Base-by-base conservation (phyloP, 1,139 yeast genomes). In the Kluyveromyces sp. region DNA sequence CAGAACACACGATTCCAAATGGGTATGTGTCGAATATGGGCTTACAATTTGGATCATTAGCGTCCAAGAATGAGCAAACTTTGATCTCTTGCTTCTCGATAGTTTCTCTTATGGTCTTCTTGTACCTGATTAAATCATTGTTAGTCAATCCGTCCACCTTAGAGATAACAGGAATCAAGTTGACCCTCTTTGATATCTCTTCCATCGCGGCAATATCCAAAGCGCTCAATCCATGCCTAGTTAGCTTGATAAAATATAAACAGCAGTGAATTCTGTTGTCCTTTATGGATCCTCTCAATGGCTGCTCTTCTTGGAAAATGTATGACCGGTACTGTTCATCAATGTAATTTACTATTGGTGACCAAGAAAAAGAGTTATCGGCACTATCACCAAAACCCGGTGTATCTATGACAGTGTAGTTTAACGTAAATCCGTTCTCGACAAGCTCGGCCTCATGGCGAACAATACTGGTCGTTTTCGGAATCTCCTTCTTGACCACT, bases 311-410 rank as follows among this genome's bases (percentile, higher is more conserved):
- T 60, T 78, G 84, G 50, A 75, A 74, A 65, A 80, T 74, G 56
- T 71, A 75, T 26, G 67, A 58, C 51, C 76, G 68, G 53, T 78
- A 77, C 59, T 81, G 84, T 39, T 75, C 74, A 46, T 80, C 87
- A 46, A 83, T 72, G 55, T 69, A 80, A 44, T 76, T 70, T 29
- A 72, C 68, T 18, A 80, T 58, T 0, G 86, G 80, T 1, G 68
- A 67, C 84, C 87, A 80, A 2, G 77, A 67, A 46, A 68, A 70
- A 30, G 66, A 64, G 55, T 80, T 81, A 55, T 78, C 78, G 56
- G 83, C 69, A 53, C 71, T 77, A 55, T 83, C 86, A 48, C 94
- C 94, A 67, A 83, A 86, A 32, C 87, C 87, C 3, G 92, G 92
- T 0, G 92, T 83, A 49, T 76, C 86, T 47, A 83, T 75, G 6